Base-by-base conservation (phyloP, 768 basidiomycete species). In the Galerina sulciceps region DNA sequence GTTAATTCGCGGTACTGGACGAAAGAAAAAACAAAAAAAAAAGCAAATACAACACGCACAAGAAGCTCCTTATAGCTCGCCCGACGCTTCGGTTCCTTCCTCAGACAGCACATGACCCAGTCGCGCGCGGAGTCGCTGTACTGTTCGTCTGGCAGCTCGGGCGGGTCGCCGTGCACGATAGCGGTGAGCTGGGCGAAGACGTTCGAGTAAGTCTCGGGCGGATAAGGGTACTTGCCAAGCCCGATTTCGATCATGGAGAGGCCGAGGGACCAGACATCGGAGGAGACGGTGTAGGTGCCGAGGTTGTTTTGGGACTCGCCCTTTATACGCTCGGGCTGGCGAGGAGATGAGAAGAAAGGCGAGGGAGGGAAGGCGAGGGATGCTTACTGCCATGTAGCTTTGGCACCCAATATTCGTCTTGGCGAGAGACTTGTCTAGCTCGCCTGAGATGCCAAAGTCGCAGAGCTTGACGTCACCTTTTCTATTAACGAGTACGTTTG, bases 361-460 rank as follows among this genome's bases (percentile, higher is more conserved):
- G 6, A 38, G 35, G 17, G 11, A 40, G 17, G 36, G 65, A 48
- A 41, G 10, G 51, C 20, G 26, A 56, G 31, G 34, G 10, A 47
- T 2, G 82, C 89, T 72, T 73, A 94, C 94, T 47, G 96, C 96
- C 95, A 99, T 99, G 74, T 99, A 99, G 60, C 87, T 90, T 73
- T 99, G 97, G 71, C 97, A 99, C 6, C 97, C 97, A 38, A 99
- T 98, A 67, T 99, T 99, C 6, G 97, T 99, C 76, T 96, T 96
- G 15, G 97, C 97, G 18, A 99, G 80, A 55, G 89, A 91, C 72
- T 94, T 94, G 74, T 99, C 96, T 38, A 99, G 85, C 71, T 99
- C 96, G 6, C 96, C 96, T 9, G 95, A 97, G 0, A 99, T 94
- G n/a, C 97, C 97, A 72, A 99, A 99, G 71, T 99, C 97, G 70